These are phyloP conservation scores for Blepharisma japonicum DNA, from an alignment of 73 alveolate species.

Conservation along the genomic window DNA sequence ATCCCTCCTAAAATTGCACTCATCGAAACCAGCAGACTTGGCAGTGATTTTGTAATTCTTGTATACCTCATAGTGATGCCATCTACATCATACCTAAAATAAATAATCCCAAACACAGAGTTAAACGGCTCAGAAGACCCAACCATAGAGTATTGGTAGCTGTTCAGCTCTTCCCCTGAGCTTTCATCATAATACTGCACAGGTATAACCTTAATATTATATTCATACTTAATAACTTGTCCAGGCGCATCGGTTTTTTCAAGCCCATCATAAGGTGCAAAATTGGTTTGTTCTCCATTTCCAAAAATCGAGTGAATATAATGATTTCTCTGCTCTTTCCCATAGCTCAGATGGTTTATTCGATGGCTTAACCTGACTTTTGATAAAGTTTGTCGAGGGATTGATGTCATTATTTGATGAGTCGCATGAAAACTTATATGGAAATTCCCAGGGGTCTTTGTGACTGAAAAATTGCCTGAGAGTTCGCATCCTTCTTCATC, in stretches of 20 bases:
- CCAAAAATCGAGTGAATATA: neutral
- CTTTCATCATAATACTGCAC: slow-evolving; percentile 60
- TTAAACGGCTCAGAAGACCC: slow-evolving; percentile 56
- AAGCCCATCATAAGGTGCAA: neutral
- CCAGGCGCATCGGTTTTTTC: slow-evolving; percentile 30
- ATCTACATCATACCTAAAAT: slow-evolving; percentile 83
- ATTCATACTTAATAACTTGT: slow-evolving; percentile 55
- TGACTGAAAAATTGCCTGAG: slow-evolving; percentile 74
- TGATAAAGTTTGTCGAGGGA: slow-evolving; percentile 42
- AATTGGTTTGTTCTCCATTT: neutral
- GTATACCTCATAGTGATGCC: slow-evolving; percentile 85
- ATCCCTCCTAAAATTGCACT: slow-evolving; percentile 97
- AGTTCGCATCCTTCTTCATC: slow-evolving; percentile 77
- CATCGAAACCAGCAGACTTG: slow-evolving; percentile 79
- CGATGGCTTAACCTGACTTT: neutral
- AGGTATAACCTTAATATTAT: slow-evolving; percentile 90
- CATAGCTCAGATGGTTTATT: slow-evolving; percentile 8
- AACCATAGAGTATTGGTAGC: slow-evolving; percentile 80
- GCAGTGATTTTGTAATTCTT: slow-evolving; percentile 69
- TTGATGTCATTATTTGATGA: slow-evolving; percentile 49
- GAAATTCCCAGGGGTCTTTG: slow-evolving; percentile 86
- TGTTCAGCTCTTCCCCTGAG: slow-evolving; percentile 45
- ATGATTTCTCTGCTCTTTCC: neutral
- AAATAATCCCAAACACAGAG: slow-evolving; percentile 65
- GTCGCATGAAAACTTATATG: slow-evolving; percentile 85